Evolutionary conservation across 2,329 filamentous ascomycete genomes (phyloP), one percentile per base, ranked within the genome.

Genomic region (Lanzia echinophila): DNA sequence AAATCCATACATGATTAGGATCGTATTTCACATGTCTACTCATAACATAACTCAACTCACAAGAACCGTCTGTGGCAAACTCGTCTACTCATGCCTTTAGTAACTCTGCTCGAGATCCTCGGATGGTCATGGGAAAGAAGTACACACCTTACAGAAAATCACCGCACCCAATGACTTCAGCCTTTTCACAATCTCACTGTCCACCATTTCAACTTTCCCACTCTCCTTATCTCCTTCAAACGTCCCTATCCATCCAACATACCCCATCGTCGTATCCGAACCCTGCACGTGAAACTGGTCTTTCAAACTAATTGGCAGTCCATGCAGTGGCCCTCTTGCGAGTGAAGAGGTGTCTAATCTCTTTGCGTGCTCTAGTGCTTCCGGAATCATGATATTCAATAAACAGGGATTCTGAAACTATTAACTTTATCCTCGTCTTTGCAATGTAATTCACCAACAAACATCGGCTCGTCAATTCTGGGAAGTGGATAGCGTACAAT

Each of bases 341-440:
- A 60, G 51, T 73, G 62, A 2, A 70, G 34, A 28, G 4, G 4
- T 63, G 61, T 82, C 79, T 3, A 79, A 65, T 11, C 65, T 31
- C 15, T 62, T 60, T 0, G 78, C 78, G 4, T 65, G 64, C 2
- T 65, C 51, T 2, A 79, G 59, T 2, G 76, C 78, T 44, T 45
- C 32, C 10, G 22, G 15, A 38, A 59, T 53, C 32, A 44, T 52
- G 6, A 57, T 59, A 24, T 57, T 54, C 3, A 73, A 77, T 2
- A 83, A 67, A 61, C 79, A 82, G 59, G 81, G 82, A 19, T 75
- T 79, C 76, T 79, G 19, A 24, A 19, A 7, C 1, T 7, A 12
- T 34, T 15, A 48, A 44, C n/a, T 13, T 17, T 6, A 4, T 4
- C 5, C 1, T 6, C 0, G 32, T 7, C 13, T 15, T n/a, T 13